phyloP scores from a whole-genome alignment of 305 asterid species.

The Vinca major region DNA sequence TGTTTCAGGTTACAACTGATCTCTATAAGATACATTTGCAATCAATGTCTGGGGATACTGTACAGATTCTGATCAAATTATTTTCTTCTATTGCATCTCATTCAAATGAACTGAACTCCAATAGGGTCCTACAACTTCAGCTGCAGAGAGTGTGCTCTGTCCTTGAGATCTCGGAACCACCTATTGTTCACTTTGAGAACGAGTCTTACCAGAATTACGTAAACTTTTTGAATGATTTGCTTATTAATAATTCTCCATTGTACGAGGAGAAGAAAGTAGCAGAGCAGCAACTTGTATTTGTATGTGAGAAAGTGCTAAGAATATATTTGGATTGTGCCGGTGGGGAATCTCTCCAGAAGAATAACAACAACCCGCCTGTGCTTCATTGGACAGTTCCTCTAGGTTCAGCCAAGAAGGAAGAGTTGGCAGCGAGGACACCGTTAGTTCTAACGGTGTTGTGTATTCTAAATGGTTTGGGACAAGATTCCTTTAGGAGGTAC shows the following conservation, averaged over 20 bases:
- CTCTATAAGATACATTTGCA: slow-evolving; percentile 63
- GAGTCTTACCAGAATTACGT: slow-evolving; percentile 67
- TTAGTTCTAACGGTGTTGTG: slow-evolving; percentile 52
- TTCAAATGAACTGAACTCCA: slow-evolving; percentile 64
- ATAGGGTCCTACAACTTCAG: slow-evolving; percentile 40
- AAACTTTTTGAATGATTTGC: slow-evolving; percentile 56
- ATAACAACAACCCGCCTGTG: slow-evolving; percentile 21
- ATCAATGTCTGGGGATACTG: slow-evolving; percentile 36
- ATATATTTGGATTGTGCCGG: slow-evolving; percentile 72
- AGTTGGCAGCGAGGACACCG: slow-evolving; percentile 80
- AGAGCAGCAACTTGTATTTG: slow-evolving; percentile 59
- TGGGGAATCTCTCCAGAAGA: slow-evolving; percentile 20
- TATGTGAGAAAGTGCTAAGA: slow-evolving; percentile 54
- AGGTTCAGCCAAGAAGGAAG: slow-evolving; percentile 93
- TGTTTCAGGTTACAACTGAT: slow-evolving; percentile 63
- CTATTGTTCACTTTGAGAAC: slow-evolving; percentile 79
- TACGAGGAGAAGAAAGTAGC: slow-evolving; percentile 39
- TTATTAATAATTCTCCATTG: slow-evolving; percentile 34
- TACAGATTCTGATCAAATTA: slow-evolving; percentile 34
- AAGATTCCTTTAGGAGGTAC: slow-evolving; percentile 43
- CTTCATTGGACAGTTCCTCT: slow-evolving; percentile 58
- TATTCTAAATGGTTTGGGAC: slow-evolving; percentile 49
- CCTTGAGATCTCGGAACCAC: slow-evolving; percentile 77
- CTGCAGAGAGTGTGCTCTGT: slow-evolving; percentile 62
- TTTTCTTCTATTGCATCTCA: slow-evolving; percentile 57